Evolutionary conservation across 1,284 basidiomycete genomes (phyloP).

Genomic region (Cutaneotrichosporon spelunceum): DNA sequence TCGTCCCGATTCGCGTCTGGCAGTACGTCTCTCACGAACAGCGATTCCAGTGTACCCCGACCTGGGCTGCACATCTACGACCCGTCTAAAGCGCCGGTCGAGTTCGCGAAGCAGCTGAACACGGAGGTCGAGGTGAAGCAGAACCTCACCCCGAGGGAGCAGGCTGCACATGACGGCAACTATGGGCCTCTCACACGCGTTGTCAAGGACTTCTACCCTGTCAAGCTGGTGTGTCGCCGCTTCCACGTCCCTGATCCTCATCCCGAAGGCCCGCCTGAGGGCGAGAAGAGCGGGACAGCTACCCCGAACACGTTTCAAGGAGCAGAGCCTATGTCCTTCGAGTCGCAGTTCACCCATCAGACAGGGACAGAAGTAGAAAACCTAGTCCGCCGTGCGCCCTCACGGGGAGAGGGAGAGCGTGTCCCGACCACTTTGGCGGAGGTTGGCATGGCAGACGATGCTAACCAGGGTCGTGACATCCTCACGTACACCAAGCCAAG

Average conservation of each 20-base stretch:
- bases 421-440: slow-evolving; percentile 55
- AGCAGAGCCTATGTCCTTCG: slow-evolving; percentile 31
- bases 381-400: not conserved
- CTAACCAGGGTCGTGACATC: slow-evolving; percentile 77
- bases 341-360: slow-evolving; percentile 43
- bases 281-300: slow-evolving; percentile 10
- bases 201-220: slow-evolving; percentile 70
- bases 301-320: slow-evolving; percentile 16
- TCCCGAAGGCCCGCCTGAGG: slow-evolving; percentile 52
- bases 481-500: slow-evolving; percentile 80
- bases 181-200: slow-evolving; percentile 81
- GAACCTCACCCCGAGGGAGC: slow-evolving; percentile 65
- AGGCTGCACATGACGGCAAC: slow-evolving; percentile 80
- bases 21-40: slow-evolving; percentile 54
- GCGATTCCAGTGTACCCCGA: slow-evolving; percentile 59
- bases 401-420: slow-evolving; percentile 21
- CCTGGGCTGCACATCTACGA: slow-evolving; percentile 68
- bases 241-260: slow-evolving; percentile 86
- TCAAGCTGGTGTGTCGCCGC: slow-evolving; percentile 81
- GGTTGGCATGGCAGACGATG: slow-evolving; percentile 84
- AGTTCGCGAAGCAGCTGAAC: slow-evolving; percentile 38
- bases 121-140: slow-evolving; percentile 54
- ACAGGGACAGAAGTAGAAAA: slow-evolving; percentile 20
- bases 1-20: slow-evolving; percentile 84
- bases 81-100: slow-evolving; percentile 47